These are phyloP conservation scores for Irpex sp. DNA, from an alignment of 1,284 basidiomycete species.

Conservation along the genomic window DNA sequence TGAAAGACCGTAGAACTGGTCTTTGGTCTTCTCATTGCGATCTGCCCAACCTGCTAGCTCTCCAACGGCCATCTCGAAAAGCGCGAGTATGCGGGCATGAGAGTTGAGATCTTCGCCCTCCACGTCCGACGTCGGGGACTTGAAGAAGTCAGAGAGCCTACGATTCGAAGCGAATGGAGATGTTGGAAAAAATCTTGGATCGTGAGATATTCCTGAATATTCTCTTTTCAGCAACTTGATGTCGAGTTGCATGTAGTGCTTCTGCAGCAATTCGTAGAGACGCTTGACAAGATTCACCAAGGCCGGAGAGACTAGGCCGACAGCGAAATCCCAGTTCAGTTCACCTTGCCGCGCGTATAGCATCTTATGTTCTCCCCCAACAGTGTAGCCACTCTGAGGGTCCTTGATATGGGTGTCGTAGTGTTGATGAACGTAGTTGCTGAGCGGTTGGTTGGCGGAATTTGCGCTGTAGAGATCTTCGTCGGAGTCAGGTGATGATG, in stretches of 20 bases:
- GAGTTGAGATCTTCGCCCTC: not conserved
- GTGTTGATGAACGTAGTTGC: not conserved
- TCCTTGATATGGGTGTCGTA: not conserved
- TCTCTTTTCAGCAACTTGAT: conserved; percentile 7
- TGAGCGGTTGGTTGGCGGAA: not conserved
- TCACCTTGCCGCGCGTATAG: not conserved
- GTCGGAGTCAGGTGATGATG: not conserved
- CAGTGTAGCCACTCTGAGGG: not conserved
- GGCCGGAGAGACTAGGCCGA: not conserved
- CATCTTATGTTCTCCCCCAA: not conserved
- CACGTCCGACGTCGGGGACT: not conserved
- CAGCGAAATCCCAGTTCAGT: not conserved
- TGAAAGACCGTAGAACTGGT: not conserved
- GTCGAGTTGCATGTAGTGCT: not conserved
- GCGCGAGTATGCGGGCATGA: not conserved
- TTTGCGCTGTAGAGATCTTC: not conserved
- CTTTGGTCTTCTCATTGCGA: not conserved
- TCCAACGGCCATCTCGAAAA: not conserved
- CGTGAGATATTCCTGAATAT: not conserved
- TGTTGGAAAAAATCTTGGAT: not conserved
- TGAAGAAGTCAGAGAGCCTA: not conserved
- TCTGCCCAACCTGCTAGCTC: not conserved
- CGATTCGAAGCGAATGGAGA: not conserved
- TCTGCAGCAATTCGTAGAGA: not conserved
- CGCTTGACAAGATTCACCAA: not conserved